Evolutionary conservation across 2,329 filamentous ascomycete species (phyloP), one percentile per base, ranked within the genome.

Genomic region (Calonectria ilicicola): DNA sequence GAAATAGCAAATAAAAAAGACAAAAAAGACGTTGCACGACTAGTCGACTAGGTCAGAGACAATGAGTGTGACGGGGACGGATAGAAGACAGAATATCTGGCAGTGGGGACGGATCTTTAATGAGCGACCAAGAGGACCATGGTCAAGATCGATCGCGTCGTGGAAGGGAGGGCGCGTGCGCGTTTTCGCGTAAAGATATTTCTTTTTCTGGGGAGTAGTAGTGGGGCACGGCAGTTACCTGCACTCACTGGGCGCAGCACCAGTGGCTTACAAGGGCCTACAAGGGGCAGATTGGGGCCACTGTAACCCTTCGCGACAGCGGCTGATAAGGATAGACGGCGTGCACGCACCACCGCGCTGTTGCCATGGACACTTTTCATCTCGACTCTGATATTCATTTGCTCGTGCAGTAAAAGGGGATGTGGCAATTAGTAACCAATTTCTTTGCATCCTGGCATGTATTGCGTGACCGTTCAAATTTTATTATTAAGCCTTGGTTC

Each of bases 151-250:
- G 69, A 69, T 74, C 76, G 76, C 78, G 77, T 79, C 76, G 70
- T 69, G 44, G 60, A 65, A 62, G 27, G 51, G 53, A 67, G 60
- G 32, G 69, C 72, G 72, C 70, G 72, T 69, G 69, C 78, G 76
- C 78, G 78, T 77, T 76, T 63, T 77, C 78, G 78, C 78, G 78
- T 79, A 74, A 77, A 79, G 74, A 73, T 46, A 51, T 73, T 38
- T 65, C 44, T 29, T 67, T 67, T 68, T 47, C 47, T 44, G 32
- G 56, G 56, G 42, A 51, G 72, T 19, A 32, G 49, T 47, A 35
- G 62, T 72, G 72, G 68, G 71, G 53, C 66, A 73, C 75, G 74
- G 72, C 62, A 69, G 62, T 70, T 66, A 40, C 62, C 44, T 62
- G 26, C 17, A 60, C 40, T 49, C 29, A 42, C 12, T 60, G n/a